A percentile compares a stretch with the other conserved stretches of the same genome.
These are phyloP conservation scores for Rhodofomes roseus DNA, from an alignment of 1,284 basidiomycete species.

Conservation along the genomic window DNA sequence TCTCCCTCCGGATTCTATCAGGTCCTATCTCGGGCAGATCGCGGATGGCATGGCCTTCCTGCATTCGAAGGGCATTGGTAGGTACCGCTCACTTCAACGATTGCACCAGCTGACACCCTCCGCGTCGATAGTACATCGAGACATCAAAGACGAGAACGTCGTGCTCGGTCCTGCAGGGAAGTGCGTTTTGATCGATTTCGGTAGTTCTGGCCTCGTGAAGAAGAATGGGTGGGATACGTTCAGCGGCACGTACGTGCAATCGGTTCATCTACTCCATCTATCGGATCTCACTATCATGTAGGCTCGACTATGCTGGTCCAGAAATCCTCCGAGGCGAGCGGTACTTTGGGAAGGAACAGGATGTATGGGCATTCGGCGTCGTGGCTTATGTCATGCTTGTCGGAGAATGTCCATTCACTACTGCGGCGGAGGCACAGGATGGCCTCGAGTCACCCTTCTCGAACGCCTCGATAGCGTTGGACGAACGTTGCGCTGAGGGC, in stretches of 20 bases:
- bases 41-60: slow-evolving; percentile 91
- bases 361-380: slow-evolving; percentile 98
- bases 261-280: slow-evolving; percentile 11
- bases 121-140: slow-evolving; percentile 77
- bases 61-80: slow-evolving; percentile 86
- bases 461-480: slow-evolving; percentile 66
- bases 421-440: slow-evolving; percentile 78
- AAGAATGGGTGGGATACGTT: slow-evolving; percentile 93
- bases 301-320: slow-evolving; percentile 95
- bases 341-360: slow-evolving; percentile 95
- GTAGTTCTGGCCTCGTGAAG: slow-evolving; percentile 86
- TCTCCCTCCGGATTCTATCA: slow-evolving; percentile 70
- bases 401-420: slow-evolving; percentile 93
- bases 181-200: slow-evolving; percentile 96
- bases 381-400: slow-evolving; percentile 94
- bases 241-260: slow-evolving; percentile 76
- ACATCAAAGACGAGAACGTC: slow-evolving; percentile 99
- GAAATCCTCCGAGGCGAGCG: slow-evolving; percentile 94
- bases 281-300: slow-evolving; percentile 29
- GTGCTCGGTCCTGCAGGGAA: slow-evolving; percentile 69
- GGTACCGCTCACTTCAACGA: slow-evolving; percentile 20
- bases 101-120: slow-evolving; percentile 2
- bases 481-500: slow-evolving; percentile 71
- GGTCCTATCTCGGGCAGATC: slow-evolving; percentile 90
- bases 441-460: slow-evolving; percentile 74